A percentile compares a stretch with the other conserved stretches of the same genome.
Evolutionary conservation across 805 yeast genomes (phyloP).

Genomic region (Cyberlindnera euphorbiae): DNA sequence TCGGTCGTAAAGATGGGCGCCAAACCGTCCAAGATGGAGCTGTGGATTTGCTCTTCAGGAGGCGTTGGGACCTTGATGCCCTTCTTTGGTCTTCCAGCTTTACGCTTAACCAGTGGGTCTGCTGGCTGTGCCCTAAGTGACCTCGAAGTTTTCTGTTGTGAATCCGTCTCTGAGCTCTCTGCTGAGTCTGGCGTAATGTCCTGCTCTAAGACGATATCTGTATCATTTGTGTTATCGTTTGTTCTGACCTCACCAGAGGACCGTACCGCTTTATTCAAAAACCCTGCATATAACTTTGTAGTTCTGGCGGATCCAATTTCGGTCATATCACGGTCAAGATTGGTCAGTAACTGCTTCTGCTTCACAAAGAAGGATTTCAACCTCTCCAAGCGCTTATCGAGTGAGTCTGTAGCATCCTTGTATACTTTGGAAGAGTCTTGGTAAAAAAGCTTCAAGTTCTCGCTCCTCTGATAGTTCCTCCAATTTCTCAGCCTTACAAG

Average conservation of each 20-base stretch:
- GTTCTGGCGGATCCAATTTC: constrained; percentile 28
- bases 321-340: constrained; percentile 24
- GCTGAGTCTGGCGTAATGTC: constrained; percentile 1
- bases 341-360: constrained; percentile 25
- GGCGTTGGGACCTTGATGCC: neutral
- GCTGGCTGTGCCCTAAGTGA: neutral
- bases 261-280: too few relatives aligned
- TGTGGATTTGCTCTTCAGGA: constrained; percentile 2
- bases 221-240: neutral
- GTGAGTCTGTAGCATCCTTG: constrained; percentile 23
- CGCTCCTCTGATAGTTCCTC: constrained; percentile 25
- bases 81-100: constrained; percentile 3
- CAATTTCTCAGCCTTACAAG: constrained; percentile 24
- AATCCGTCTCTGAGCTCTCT: constrained; percentile 19
- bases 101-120: neutral
- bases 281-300: constrained; percentile 29
- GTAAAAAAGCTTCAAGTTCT: constrained; percentile 23
- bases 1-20: constrained; percentile 28
- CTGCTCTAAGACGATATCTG: constrained; percentile 1
- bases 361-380: constrained; percentile 29
- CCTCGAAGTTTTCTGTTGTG: constrained; percentile 1
- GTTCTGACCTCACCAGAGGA: constrained; percentile 1
- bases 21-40: constrained; percentile 26
- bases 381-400: constrained; percentile 28
- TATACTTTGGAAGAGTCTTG: constrained; percentile 25